These are phyloP conservation scores for Pelomyxa schiedti DNA, from an alignment of 78 protist genomes.

Conservation along the genomic window DNA sequence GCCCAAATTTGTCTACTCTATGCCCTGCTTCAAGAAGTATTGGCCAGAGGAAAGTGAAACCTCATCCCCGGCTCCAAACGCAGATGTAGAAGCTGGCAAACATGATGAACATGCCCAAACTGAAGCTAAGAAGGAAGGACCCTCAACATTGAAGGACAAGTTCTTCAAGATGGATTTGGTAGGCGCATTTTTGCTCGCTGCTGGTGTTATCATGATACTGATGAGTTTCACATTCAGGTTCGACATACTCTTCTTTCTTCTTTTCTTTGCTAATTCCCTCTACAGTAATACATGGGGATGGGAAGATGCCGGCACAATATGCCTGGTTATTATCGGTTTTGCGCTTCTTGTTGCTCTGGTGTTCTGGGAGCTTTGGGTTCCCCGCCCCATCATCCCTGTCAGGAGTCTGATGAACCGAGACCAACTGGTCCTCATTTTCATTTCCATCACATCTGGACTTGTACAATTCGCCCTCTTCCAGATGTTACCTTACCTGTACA, in stretches of 20 bases:
- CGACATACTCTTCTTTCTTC: too few species aligned
- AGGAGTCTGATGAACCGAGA: background rate
- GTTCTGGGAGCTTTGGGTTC: background rate
- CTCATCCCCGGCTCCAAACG: too few species aligned
- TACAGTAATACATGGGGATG: too few species aligned
- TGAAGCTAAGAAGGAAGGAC: too few species aligned
- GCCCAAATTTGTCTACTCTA: too few species aligned
- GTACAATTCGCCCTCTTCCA: background rate
- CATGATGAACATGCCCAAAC: too few species aligned
- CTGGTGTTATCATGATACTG: background rate
- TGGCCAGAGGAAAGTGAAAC: too few species aligned
- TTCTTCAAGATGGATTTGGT: background rate
- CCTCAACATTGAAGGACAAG: background rate
- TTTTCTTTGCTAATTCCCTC: too few species aligned
- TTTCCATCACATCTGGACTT: background rate
- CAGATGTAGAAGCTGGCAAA: background rate
- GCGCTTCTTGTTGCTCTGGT: background rate
- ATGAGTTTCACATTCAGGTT: background rate
- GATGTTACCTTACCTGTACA: background rate
- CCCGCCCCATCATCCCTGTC: background rate
- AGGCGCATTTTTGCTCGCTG: background rate
- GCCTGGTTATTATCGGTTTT: background rate
- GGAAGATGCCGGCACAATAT: background rate
- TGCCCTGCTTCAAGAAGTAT: too few species aligned
- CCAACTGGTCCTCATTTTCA: background rate